Conservation (phyloP, 129 eudicot species). For the Cynara cardunculus region DNA sequence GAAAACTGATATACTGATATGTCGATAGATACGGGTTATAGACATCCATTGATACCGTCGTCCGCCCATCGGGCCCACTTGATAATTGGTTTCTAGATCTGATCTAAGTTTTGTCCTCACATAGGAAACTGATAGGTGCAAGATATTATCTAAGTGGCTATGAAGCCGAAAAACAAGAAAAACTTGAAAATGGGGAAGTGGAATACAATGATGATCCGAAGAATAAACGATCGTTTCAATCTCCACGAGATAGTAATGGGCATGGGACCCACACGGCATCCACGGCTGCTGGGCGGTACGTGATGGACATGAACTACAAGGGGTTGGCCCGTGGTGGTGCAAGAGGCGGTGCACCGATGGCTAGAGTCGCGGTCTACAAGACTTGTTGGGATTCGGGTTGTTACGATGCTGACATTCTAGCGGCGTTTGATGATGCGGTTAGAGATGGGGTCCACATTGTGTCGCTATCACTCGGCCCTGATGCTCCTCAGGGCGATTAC, state of each 20-base stretch:
- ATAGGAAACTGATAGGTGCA: constrained; percentile 87
- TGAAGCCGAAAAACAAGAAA: constrained; percentile 43
- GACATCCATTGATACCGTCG: background rate
- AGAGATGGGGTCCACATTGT: constrained; percentile 78
- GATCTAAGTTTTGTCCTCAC: background rate
- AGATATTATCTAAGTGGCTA: constrained; percentile 70
- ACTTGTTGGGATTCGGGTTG: constrained; percentile 88
- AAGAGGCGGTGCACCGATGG: constrained; percentile 86
- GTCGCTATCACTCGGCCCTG: constrained; percentile 71
- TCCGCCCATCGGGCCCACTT: background rate
- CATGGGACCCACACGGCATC: constrained; percentile 91
- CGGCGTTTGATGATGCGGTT: constrained; percentile 88
- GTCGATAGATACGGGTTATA: background rate
- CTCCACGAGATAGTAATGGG: constrained; percentile 74
- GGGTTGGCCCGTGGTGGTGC: constrained; percentile 80
- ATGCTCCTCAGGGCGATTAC: constrained; percentile 82
- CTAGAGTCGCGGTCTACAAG: constrained; percentile 88
- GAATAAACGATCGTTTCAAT: constrained; percentile 41
- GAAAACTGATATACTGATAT: background rate
- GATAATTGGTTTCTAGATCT: background rate
- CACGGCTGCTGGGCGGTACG: constrained; percentile 82
- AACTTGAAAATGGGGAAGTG: constrained; percentile 14
- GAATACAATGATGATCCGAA: constrained; percentile 29
- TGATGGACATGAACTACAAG: constrained; percentile 55
- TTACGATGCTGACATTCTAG: constrained; percentile 73